Base-by-base conservation (phyloP, 371 early-diverging fungal genomes). In the Capillidium heterosporum region DNA sequence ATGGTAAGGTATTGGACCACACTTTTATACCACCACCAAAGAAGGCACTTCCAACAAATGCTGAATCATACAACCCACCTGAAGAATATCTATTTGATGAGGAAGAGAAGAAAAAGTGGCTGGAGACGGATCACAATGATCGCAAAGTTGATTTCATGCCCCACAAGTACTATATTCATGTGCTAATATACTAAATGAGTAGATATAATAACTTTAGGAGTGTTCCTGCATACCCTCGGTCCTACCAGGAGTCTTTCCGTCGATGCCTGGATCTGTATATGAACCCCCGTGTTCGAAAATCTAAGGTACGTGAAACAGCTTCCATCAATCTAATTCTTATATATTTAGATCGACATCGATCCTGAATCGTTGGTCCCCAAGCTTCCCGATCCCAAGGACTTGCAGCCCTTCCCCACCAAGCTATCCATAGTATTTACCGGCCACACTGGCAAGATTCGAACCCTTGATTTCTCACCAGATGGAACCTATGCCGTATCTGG, bases 41-140 rank as follows among this genome's bases (percentile, higher is more conserved):
- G 71, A 71, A 84, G 75, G 69, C 76, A 39, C 67, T 92, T 59
- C 96, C 96, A 10, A 82, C 82, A n/a, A 86, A 94, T 62, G 78
- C 77, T 53, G 94, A 92, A 66, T 90, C 91, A 61, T 95, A 95
- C 71, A 92, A 95, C 67, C 96, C 98, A 19, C 96, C 96, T n/a
- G 80, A 67, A n/a, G 98, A 97, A 70, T 95, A 95, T 65, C 68
- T 95, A 57, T 80, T 80, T 19, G 84, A 83, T 10, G 80, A 82
- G 7, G 75, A 86, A 41, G 94, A 96, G 65, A 69, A 67, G 24
- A 71, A 80, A 57, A 76, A 77, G 62, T 91, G 89, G 91, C 64
- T 83, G 49, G 75, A 72, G 1, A 56, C 71, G 63, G 91, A 91
- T 53, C 76, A 78, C n/a, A 84, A 86, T 39, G 82, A 87, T 60